Evolutionary conservation across 108 stramenopile species (phyloP), one percentile per base, ranked within the genome.

Genomic region (Cyclotella atomus): DNA sequence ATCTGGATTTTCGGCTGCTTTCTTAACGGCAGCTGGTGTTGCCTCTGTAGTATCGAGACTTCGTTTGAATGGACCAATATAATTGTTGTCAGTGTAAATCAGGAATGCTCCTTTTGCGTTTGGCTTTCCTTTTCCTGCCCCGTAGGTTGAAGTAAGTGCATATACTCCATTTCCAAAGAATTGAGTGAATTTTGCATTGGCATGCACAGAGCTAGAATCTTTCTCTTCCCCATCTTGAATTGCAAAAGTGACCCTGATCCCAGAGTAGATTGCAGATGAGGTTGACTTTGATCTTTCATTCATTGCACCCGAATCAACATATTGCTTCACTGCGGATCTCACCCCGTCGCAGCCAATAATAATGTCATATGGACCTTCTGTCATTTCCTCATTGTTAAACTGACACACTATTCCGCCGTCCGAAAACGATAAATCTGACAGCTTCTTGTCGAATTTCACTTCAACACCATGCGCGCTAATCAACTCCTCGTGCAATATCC

Each of bases 321-420:
- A 93, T 45, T 89, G 79, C 63, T 91, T 92, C 0, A 89, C 85
- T 23, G 74, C 83, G 3, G 85, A 87, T 47, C 83, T 64, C 20
- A 95, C 66, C 2, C 95, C 95, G 76, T 95, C 95, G 71, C 89
- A 90, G 50, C 95, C 95, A 36, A 91, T 73, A 9, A 95, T 85
- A 23, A 93, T 34, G 59, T 95, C 94, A 74, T 89, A 95, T 2
- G 84, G 85, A 19, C 87, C 93, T 2, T 60, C n/a, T 0, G 14
- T 66, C 32, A 69, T 65, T 7, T 87, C 92, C 75, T 93, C 92
- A 12, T 59, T 45, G 8, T 59, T 45, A 67, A 94, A 94, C 20
- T 76, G 66, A 54, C 83, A 87, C 8, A 54, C 34, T 3, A 84
- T 84, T 32, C 88, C 89, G n/a, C n/a, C n/a, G 41, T 59, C 43